These are phyloP conservation scores for Candida taoyuanica DNA, from an alignment of 805 yeast species.

Conservation along the genomic window DNA sequence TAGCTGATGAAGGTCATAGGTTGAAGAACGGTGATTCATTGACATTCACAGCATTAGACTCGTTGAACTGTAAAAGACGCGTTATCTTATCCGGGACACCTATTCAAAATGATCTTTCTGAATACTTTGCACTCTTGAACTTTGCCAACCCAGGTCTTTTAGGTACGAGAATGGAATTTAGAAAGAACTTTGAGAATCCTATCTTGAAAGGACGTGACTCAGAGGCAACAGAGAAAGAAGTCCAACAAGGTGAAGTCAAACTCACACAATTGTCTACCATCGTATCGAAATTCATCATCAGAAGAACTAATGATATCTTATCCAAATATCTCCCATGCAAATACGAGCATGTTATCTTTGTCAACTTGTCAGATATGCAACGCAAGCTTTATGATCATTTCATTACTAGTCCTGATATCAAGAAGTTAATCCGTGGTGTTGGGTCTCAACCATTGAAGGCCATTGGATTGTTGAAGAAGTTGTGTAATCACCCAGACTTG, in stretches of 20 bases:
- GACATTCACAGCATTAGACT: slow-evolving; percentile 81
- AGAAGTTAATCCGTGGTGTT: slow-evolving; percentile 55
- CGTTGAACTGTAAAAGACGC: slow-evolving; percentile 80
- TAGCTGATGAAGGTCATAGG: slow-evolving; percentile 86
- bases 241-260: slow-evolving; percentile 61
- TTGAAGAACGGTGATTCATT: slow-evolving; percentile 85
- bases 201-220: slow-evolving; percentile 89
- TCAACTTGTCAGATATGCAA: slow-evolving; percentile 78
- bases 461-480: slow-evolving; percentile 80
- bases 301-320: slow-evolving; percentile 92
- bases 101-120: slow-evolving; percentile 91
- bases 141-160: slow-evolving; percentile 93
- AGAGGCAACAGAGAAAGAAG: slow-evolving; percentile 76
- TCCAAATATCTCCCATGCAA: slow-evolving; percentile 93
- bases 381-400: slow-evolving; percentile 63
- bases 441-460: slow-evolving; percentile 87
- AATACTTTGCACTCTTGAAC: slow-evolving; percentile 82
- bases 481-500: slow-evolving; percentile 92
- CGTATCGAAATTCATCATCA: slow-evolving; percentile 85
- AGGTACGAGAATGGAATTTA: slow-evolving; percentile 79
- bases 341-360: slow-evolving; percentile 95
- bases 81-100: slow-evolving; percentile 96
- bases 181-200: slow-evolving; percentile 75
- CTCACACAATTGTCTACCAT: slow-evolving; percentile 64
- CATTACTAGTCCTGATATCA: slow-evolving; percentile 74